phyloP scores from a whole-genome alignment of 768 basidiomycete species.

The Serendipita indica region DNA sequence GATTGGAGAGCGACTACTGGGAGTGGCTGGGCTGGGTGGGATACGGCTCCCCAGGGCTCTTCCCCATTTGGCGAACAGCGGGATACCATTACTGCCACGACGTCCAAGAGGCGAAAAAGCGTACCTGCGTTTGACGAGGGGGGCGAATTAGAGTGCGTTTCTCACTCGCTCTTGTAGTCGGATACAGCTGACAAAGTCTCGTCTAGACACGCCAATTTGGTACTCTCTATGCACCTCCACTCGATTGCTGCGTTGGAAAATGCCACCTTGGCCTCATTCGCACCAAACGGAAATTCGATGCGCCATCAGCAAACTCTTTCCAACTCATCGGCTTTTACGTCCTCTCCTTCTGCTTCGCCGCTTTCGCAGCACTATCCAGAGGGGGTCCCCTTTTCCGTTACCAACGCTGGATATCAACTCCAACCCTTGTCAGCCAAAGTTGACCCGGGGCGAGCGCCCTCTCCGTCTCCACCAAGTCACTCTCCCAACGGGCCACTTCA shows the following conservation, averaged over 20 bases:
- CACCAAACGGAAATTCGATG: neutral
- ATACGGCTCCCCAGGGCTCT: too few species aligned
- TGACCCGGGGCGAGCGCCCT: too few species aligned
- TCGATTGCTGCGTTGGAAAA: neutral
- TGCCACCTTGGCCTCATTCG: neutral
- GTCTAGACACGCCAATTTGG: neutral
- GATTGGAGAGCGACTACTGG: neutral
- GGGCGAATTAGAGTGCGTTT: neutral
- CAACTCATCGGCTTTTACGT: neutral
- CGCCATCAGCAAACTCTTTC: neutral
- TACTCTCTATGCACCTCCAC: neutral
- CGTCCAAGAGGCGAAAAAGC: neutral
- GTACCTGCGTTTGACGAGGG: neutral
- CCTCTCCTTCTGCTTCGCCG: neutral
- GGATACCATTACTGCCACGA: neutral
- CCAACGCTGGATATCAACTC: neutral
- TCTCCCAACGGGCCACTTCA: too few species aligned
- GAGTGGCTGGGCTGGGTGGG: conserved; percentile 1
- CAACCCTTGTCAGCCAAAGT: too few species aligned
- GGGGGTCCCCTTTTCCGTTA: neutral
- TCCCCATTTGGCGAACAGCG: too few species aligned
- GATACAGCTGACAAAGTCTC: neutral
- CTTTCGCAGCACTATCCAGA: neutral
- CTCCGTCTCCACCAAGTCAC: neutral
- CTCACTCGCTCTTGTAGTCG: neutral